A percentile compares a stretch with the other conserved stretches of the same genome.
These are phyloP conservation scores for Podosphaera fusca DNA, from an alignment of 2,329 filamentous ascomycete species.

Conservation along the genomic window DNA sequence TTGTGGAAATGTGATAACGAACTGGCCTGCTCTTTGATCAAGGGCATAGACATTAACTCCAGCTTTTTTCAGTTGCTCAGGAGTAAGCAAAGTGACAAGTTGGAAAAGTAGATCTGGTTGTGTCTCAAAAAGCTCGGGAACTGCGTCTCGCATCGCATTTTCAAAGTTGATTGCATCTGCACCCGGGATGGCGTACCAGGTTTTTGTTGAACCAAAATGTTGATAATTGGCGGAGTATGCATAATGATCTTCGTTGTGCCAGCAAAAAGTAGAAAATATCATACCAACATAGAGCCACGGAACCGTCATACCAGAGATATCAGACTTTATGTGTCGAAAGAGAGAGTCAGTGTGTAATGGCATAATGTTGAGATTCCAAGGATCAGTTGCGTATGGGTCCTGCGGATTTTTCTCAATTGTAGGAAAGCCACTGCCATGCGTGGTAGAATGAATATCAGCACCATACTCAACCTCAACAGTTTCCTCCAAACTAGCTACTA, in stretches of 20 bases:
- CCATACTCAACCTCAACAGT: slow-evolving; percentile 96
- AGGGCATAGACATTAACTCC: slow-evolving; percentile 82
- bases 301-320: slow-evolving; percentile 97
- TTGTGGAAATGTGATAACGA: slow-evolving; percentile 90
- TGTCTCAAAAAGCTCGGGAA: slow-evolving; percentile 89
- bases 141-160: slow-evolving; percentile 78
- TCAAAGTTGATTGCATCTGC: slow-evolving; percentile 90
- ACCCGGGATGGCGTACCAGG: slow-evolving; percentile 94
- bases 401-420: slow-evolving; percentile 78
- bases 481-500: slow-evolving; percentile 83
- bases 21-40: slow-evolving; percentile 88
- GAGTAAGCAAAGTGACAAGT: slow-evolving; percentile 83
- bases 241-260: slow-evolving; percentile 98
- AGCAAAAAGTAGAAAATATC: slow-evolving; percentile 98
- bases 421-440: slow-evolving; percentile 89
- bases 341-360: slow-evolving; percentile 78
- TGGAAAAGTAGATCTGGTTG: slow-evolving; percentile 94
- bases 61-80: slow-evolving; percentile 77
- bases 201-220: slow-evolving; percentile 94
- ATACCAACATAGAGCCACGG: slow-evolving; percentile 98
- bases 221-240: slow-evolving; percentile 97
- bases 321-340: slow-evolving; percentile 92
- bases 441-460: slow-evolving; percentile 93
- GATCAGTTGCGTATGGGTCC: slow-evolving; percentile 68
- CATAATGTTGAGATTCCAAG: slow-evolving; percentile 88